These are phyloP conservation scores for Hortiboletus campestris DNA, from an alignment of 768 basidiomycete genomes.

Conservation along the genomic window DNA sequence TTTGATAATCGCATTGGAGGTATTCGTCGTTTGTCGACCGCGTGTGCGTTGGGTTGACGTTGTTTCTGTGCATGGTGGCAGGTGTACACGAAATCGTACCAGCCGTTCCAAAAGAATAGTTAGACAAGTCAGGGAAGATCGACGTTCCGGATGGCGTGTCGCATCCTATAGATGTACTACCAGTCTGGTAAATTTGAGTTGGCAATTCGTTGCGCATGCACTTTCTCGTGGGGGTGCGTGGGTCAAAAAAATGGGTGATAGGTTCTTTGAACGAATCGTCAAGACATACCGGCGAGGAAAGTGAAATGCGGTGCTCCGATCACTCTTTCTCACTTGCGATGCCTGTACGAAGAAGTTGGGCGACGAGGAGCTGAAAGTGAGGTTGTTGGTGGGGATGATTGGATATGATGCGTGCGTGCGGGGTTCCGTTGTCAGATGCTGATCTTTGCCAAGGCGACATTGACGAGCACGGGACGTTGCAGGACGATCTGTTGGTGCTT, in stretches of 20 bases:
- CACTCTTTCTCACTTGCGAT: slow-evolving; percentile 79
- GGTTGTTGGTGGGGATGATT: slow-evolving; percentile 78
- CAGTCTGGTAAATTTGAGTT: slow-evolving; percentile 80
- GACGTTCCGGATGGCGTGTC: slow-evolving; percentile 84
- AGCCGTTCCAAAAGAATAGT: slow-evolving; percentile 81
- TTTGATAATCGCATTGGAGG: slow-evolving; percentile 78
- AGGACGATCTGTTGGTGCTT: slow-evolving; percentile 70
- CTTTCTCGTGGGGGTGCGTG: no score
- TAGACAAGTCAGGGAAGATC: slow-evolving; percentile 65
- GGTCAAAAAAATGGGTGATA: slow-evolving; percentile 25
- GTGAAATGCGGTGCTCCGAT: slow-evolving; percentile 73
- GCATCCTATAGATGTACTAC: slow-evolving; percentile 86
- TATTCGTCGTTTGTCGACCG: slow-evolving; percentile 22
- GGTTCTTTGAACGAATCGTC: slow-evolving; percentile 92
- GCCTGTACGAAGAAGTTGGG: slow-evolving; percentile 74
- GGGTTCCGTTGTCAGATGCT: not conserved
- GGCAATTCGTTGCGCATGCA: slow-evolving; percentile 67
- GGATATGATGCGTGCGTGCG: slow-evolving; percentile 55
- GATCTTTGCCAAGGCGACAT: slow-evolving; percentile 28
- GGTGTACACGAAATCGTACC: slow-evolving; percentile 94
- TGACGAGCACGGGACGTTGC: slow-evolving; percentile 50
- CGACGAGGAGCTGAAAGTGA: slow-evolving; percentile 73
- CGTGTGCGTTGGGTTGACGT: not conserved
- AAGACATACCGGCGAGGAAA: slow-evolving; percentile 83
- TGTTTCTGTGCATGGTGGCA: slow-evolving; percentile 27